Evolutionary conservation across 2,329 filamentous ascomycete species (phyloP), one percentile per base, ranked within the genome.

Genomic region (Phialemoniopsis sp.): DNA sequence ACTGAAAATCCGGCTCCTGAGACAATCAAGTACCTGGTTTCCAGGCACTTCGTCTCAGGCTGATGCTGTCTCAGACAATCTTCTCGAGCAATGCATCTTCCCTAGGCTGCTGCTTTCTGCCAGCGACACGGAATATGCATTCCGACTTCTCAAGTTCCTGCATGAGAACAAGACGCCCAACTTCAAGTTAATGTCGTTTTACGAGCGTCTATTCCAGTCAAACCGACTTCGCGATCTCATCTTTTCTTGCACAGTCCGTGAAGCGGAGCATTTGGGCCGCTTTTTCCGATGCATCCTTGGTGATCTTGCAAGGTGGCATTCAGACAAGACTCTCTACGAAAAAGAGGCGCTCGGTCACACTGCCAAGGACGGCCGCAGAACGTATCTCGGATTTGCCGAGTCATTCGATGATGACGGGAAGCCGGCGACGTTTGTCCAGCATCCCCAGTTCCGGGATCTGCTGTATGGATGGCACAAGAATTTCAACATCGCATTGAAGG

Each of bases 1-100:
- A 51, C 84, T 80, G 47, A 81, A 82, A 49, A 70, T 78, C 37
- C 78, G 86, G 47, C 66, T 97, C 34, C 78, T 78, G 38, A 82
- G 82, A 46, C 87, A 91, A 53, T 89, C 90, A 57, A 72, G 81
- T 48, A 65, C 74, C 40, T 96, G 90, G 81, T 96, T 97, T 57
- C 67, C 76, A 5, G 73, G 77, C 9, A 73, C 80, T 47, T 75
- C 78, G 43, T 68, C 75, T 16, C 85, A 82, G 51, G 66, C 75
- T 30, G 81, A 85, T 42, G 70, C 68, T 8, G 72, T 94, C 5
- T 87, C 91, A 38, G 80, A 89, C 51, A 75, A 79, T 4, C 66
- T 98, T 14, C 75, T 98, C 9, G 89, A 97, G 61, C 84, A 94
- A 52, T 98, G 93, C 57, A 82, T 98, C 49, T 64, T 97, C n/a